Evolutionary conservation across 1,284 basidiomycete genomes (phyloP), one percentile per base, ranked within the genome.

Genomic region (Irpex lacteus): DNA sequence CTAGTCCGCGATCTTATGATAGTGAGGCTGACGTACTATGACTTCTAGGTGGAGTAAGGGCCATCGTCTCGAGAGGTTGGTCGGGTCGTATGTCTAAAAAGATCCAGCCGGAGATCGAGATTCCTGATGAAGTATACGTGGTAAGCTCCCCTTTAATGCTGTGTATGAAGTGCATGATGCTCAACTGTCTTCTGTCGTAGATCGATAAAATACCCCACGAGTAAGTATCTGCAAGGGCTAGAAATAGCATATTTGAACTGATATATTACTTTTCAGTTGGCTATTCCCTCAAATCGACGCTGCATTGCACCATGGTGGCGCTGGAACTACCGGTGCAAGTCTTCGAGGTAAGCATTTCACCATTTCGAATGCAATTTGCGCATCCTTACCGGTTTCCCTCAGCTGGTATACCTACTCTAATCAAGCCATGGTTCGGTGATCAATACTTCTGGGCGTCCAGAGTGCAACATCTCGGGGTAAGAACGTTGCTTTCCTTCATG

Each of bases 51-150:
- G 81, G 80, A 67, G 89, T 91, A 1, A 80, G 88, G 36, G 91
- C 91, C 0, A 89, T 94, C 67, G 80, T 94, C 21, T 88, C 87
- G 18, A 91, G 90, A 72, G 92, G 92, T 21, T 94, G 92, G 92
- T 88, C 87, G 0, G 81, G 85, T 9, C 80, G 91, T 26, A 81
- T 82, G 76, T 77, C 71, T 64, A 82, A 78, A 70, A 70, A 73
- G 53, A 74, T 75, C 55, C 74, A 71, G 68, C 74, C 75, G 67
- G 76, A 77, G 44, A 68, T 79, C 60, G 75, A 76, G 34, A 79
- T 83, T 57, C 80, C 81, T 4, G 74, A 78, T 21, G 77, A 82
- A 70, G 79, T 76, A 65, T 83, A 78, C 68, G 68, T 74, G 54
- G 76, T 78, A 62, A 44, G 44, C 18, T 47, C 15, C 4, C 40